Conservation (phyloP, 2,329 filamentous ascomycete genomes). For the Ramularia collo-cygni region DNA sequence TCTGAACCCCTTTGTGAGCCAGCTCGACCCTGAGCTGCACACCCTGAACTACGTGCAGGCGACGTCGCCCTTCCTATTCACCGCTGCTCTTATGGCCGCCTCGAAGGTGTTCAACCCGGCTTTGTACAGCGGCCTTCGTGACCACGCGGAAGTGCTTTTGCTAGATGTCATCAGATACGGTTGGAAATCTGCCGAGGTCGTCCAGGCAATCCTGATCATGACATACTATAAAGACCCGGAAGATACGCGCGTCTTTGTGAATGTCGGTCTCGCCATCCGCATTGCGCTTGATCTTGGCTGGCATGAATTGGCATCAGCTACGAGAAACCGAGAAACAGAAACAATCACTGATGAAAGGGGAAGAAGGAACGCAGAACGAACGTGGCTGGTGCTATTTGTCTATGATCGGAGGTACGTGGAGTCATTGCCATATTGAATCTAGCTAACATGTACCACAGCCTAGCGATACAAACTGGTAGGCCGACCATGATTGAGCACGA, state of each 20-base stretch:
- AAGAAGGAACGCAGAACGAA: constrained; percentile 32
- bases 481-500: constrained; percentile 39
- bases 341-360: constrained; percentile 26
- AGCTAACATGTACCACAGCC: constrained; percentile 21
- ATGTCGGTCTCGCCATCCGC: constrained; percentile 36
- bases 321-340: too few relatives aligned
- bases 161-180: constrained; percentile 29
- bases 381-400: constrained; percentile 36
- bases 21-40: constrained; percentile 35
- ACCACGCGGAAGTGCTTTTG: constrained; percentile 29
- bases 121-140: constrained; percentile 25
- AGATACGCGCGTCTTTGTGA: constrained; percentile 36
- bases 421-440: not conserved
- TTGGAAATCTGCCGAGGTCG: constrained; percentile 34
- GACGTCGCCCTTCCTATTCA: constrained; percentile 34
- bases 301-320: constrained; percentile 27
- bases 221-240: constrained; percentile 41
- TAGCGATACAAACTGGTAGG: constrained; percentile 38
- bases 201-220: constrained; percentile 35
- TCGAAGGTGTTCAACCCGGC: constrained; percentile 34
- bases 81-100: constrained; percentile 30
- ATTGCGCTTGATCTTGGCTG: constrained; percentile 37
- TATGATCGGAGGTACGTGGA: constrained; percentile 34
- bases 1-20: constrained; percentile 37
- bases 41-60: constrained; percentile 33